Evolutionary conservation across 805 yeast genomes (phyloP).

Genomic region (Metschnikowia continentalis): DNA sequence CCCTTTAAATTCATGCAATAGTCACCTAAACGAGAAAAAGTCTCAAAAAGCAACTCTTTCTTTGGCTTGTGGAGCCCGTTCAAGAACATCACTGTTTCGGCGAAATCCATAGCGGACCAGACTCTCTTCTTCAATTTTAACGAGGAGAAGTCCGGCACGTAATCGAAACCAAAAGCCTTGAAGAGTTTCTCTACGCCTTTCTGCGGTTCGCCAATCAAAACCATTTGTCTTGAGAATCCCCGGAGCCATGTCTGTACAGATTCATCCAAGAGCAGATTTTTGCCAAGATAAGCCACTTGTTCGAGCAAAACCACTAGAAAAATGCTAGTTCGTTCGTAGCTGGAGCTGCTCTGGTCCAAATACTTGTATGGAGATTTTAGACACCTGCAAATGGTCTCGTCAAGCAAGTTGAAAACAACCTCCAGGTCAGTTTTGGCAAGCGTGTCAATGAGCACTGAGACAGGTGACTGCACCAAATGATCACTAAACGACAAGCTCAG

Average conservation of each 20-base stretch:
- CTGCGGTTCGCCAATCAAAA: slow-evolving; percentile 57
- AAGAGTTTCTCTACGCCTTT: slow-evolving; percentile 18
- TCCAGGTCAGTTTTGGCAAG: slow-evolving; percentile 22
- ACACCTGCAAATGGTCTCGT: slow-evolving; percentile 70
- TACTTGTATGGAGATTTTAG: slow-evolving; percentile 80
- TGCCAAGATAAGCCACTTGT: slow-evolving; percentile 55
- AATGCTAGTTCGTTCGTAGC: slow-evolving; percentile 31
- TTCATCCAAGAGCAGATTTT: slow-evolving; percentile 19
- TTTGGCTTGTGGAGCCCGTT: slow-evolving; percentile 10
- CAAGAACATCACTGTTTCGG: slow-evolving; percentile 42
- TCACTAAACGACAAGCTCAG: slow-evolving; percentile 12
- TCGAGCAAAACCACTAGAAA: slow-evolving; percentile 47
- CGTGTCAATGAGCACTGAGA: slow-evolving; percentile 51
- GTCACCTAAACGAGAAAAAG: slow-evolving; percentile 46
- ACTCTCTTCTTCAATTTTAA: slow-evolving; percentile 6
- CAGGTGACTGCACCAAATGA: slow-evolving; percentile 48
- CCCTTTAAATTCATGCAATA: slow-evolving; percentile 18
- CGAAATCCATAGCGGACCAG: slow-evolving; percentile 44
- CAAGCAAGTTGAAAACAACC: slow-evolving; percentile 60
- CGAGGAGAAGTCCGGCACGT: slow-evolving; percentile 1
- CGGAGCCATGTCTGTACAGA: slow-evolving; percentile 46
- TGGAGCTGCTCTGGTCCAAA: slow-evolving; percentile 48
- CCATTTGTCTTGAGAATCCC: slow-evolving; percentile 43
- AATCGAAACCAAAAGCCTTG: slow-evolving; percentile 5
- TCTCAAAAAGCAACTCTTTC: slow-evolving; percentile 17